phyloP scores from a whole-genome alignment of 352 stramenopile species.

The Pythium utonaiense region DNA sequence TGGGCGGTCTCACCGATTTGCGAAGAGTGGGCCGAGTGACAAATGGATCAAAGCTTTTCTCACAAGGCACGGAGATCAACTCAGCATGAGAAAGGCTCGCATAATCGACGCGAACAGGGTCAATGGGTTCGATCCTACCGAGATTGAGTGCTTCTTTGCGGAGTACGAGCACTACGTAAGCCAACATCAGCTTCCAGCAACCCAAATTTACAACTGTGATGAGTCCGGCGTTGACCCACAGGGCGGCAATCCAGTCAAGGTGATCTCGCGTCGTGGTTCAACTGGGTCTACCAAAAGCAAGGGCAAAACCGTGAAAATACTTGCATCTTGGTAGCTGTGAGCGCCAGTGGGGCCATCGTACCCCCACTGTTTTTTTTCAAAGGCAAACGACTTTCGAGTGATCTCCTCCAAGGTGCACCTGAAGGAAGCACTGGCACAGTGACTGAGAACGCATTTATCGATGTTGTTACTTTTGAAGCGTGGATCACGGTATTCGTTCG shows the following conservation, averaged over 20 bases:
- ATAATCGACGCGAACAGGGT: conserved; percentile 2
- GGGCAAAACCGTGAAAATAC: conserved; percentile 6
- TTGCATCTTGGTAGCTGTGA: neutral
- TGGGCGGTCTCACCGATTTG: neutral
- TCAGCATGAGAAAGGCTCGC: conserved; percentile 7
- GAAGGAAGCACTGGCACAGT: neutral
- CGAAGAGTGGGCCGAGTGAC: neutral
- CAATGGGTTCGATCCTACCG: neutral
- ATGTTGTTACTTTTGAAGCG: neutral
- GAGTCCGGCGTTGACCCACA: conserved; percentile 5
- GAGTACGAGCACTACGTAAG: conserved; percentile 3
- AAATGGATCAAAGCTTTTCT: neutral
- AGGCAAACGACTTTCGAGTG: neutral
- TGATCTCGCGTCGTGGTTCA: neutral
- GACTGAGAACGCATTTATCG: conserved; percentile 11
- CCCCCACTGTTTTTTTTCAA: neutral
- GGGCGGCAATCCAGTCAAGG: neutral
- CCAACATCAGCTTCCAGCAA: neutral
- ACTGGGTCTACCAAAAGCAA: neutral
- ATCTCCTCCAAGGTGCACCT: neutral
- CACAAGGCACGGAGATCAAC: neutral
- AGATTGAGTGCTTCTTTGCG: neutral
- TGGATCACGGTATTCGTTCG: conserved; percentile 8
- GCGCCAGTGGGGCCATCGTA: neutral
- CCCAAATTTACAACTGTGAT: conserved; percentile 7